Evolutionary conservation across 495 filamentous ascomycete genomes (phyloP), one percentile per base, ranked within the genome.

Genomic region (Astrothelium macrocarpum): DNA sequence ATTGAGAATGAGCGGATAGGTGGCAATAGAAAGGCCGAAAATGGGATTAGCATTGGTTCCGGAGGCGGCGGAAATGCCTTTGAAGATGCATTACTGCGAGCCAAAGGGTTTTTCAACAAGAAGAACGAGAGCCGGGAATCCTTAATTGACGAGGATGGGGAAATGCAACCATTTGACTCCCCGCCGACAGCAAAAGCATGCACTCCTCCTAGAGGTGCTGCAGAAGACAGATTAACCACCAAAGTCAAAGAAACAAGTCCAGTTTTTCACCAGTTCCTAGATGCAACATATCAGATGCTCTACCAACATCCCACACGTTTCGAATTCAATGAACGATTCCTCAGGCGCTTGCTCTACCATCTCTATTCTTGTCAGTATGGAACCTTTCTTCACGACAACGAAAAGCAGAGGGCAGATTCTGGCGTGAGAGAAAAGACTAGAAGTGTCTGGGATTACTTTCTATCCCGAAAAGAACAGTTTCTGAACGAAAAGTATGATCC

Each of bases 181-280:
- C 67, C 65, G 32, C 76, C 78, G 1, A 61, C 65, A 18, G 65
- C 64, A n/a, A 68, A 66, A 7, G 64, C 72, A 1, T 59, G 66
- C 72, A 73, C 62, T 72, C 59, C 70, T 39, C 53, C 76, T 11
- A 69, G 67, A 43, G 70, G 68, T 18, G 70, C 76, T 0, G 73
- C 70, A 20, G 83, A 86, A 59, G 82, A 83, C 64, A 70, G 71
- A 42, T 56, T 65, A 26, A 72, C 79, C n/a, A 87, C 83, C 10
- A 87, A 85, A 66, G 78, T 82, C 31, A 96, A 90, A 63, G 92
- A 97, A 72, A 90, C 93, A 1, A 91, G 88, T n/a, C 95, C 95
- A 0, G 87, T 97, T 14, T 97, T 99, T 76, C 95, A 99, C 69
- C 95, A 99, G 72, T 99, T 97, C 74, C 85, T 99, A 11, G 95